Conservation (phyloP, 371 early-diverging fungal species). For the Ordospora colligata region DNA sequence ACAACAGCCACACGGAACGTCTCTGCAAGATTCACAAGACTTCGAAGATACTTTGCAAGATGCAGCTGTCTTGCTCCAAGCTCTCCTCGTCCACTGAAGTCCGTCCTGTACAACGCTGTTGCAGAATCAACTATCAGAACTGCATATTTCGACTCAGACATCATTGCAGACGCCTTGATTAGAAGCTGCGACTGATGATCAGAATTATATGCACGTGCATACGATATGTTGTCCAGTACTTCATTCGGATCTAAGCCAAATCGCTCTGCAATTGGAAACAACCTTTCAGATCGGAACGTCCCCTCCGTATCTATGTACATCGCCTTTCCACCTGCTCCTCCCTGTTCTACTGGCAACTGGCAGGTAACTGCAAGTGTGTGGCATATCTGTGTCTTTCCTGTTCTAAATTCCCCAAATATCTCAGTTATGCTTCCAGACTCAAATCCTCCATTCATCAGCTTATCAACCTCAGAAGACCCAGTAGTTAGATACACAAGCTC, state of each 20-base stretch:
- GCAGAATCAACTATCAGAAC: conserved; percentile 88
- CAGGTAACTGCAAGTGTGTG: conserved; percentile 92
- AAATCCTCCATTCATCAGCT: conserved; percentile 83
- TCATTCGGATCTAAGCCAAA: conserved; percentile 75
- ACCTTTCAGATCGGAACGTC: conserved; percentile 85
- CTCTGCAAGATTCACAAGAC: conserved; percentile 79
- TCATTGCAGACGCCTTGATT: conserved; percentile 83
- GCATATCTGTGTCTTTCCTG: conserved; percentile 96
- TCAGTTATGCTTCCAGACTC: conserved; percentile 97
- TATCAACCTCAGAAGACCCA: conserved; percentile 85
- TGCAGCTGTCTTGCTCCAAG: conserved; percentile 90
- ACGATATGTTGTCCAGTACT: conserved; percentile 84
- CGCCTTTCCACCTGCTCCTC: conserved; percentile 89
- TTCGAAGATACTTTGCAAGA: conserved; percentile 78
- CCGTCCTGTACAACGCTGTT: conserved; percentile 89
- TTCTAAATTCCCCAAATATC: conserved; percentile 97
- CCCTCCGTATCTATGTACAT: conserved; percentile 97
- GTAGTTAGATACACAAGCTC: conserved; percentile 79
- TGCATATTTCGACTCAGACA: conserved; percentile 79
- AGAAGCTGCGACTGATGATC: conserved; percentile 86
- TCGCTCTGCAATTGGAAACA: conserved; percentile 78
- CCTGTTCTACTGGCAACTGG: conserved; percentile 74
- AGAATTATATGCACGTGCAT: conserved; percentile 88
- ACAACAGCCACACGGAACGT: conserved; percentile 88
- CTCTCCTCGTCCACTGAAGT: conserved; percentile 91